Base-by-base conservation (phyloP, 2,329 filamentous ascomycete genomes). In the Pseudogymnoascus sp. region DNA sequence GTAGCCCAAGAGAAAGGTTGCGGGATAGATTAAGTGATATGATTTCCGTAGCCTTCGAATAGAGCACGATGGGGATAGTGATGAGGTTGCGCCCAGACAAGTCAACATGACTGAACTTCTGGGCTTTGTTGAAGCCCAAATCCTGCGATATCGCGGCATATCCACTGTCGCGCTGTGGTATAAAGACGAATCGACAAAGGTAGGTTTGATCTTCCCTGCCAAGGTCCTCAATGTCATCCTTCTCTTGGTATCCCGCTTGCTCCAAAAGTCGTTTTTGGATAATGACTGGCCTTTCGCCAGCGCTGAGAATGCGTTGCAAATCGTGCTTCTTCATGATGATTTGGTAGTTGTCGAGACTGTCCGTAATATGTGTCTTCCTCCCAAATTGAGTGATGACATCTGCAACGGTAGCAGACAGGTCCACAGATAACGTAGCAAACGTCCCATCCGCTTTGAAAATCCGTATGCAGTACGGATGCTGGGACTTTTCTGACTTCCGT, bases 131-230 rank as follows among this genome's bases (percentile, higher is more conserved):
- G 66, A 95, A 85, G 25, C 88, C 89, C 59, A 92, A 84, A 70
- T 97, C 93, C 66, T 81, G 81, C 23, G 90, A 80, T 64, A 82
- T 85, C 45, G 87, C 82, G 66, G 88, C 85, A 70, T 84, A 92
- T 58, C 92, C 91, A 72, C 87, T 92, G 73, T 96, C 89, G 70
- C 93, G 90, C 19, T 90, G 88, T 14, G 93, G 92, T 63, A 97
- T 80, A 75, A 99, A 99, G 64, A 94, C 91, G 77, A 99, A 97
- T 5, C 94, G 90, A 72, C 92, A 96, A 11, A 99, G 82, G 69
- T 97, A 99, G 72, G 92, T 95, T 74, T 97, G 96, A 78, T 99
- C 94, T 75, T 99, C 94, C 63, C 94, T 86, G 28, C 94, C 94
- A 60, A 99, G 85, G 66, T 97, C 94, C 73, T 97, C 93, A 52